A percentile compares a stretch with the other conserved stretches of the same genome.
Evolutionary conservation across 345 rosid genomes (phyloP).

Genomic region (Xanthoceras sorbifolium): DNA sequence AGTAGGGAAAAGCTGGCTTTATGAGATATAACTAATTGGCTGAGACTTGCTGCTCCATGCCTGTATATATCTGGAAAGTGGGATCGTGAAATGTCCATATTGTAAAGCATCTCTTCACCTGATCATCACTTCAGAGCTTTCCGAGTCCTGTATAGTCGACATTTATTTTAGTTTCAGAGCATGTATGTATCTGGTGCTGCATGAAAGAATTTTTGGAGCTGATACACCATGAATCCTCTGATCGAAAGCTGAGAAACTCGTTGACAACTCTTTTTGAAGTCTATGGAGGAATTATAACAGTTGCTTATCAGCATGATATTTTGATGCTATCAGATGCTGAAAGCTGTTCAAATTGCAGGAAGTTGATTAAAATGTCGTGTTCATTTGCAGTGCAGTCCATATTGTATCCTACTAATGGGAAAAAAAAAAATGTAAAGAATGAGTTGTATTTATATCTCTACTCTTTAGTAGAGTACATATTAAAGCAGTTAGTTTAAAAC

Average conservation of each 20-base stretch:
- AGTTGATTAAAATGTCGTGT: not conserved
- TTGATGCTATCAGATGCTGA: not conserved
- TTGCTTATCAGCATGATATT: not conserved
- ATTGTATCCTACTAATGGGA: not conserved
- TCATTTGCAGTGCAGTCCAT: not conserved
- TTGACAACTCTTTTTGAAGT: not conserved
- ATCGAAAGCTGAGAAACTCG: not conserved
- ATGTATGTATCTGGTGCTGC: not conserved
- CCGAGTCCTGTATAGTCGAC: constrained; percentile 6
- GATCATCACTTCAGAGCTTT: not conserved
- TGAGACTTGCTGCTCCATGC: constrained; percentile 5
- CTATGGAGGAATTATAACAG: not conserved
- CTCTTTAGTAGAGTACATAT: no score
- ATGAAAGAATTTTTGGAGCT: constrained; percentile 5
- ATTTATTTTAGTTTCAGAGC: not conserved
- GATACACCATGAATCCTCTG: not conserved
- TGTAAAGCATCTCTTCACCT: not conserved
- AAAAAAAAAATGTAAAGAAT: not conserved
- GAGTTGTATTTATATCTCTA: not conserved
- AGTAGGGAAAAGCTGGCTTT: constrained; percentile 3
- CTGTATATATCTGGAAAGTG: constrained; percentile 17
- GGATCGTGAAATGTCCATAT: constrained; percentile 1
- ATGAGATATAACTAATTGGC: not conserved
- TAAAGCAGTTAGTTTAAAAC: no score
- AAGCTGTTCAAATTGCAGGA: not conserved